Evolutionary conservation across 2,329 filamentous ascomycete species (phyloP), one percentile per base, ranked within the genome.

Genomic region (Mycosphaerelloides madeirae): DNA sequence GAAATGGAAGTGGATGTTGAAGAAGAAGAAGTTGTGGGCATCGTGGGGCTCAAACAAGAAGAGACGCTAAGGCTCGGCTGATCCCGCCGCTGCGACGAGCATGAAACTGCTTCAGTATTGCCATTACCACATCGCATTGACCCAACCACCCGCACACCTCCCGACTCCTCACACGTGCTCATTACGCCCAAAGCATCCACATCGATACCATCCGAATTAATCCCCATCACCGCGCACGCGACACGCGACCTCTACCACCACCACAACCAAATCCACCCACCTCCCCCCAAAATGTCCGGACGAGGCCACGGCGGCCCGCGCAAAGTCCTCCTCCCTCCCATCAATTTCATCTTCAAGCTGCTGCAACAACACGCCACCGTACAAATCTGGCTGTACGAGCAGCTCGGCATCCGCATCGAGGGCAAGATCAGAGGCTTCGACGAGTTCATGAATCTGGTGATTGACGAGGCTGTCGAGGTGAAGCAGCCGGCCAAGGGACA

Each of bases 381-480:
- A 31, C 87, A 86, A 59, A 87, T 98, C 63, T 98, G 93, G 93
- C 76, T 98, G 32, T 97, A 94, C 68, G 93, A 98, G 73, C 93
- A 98, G 76, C 75, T 97, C 42, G 83, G 83, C 12, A 90, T 95
- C 63, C 79, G 93, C 49, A 96, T 98, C 63, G 90, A 97, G 72
- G 93, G 93, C 51, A 95, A 91, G 73, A 95, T 98, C 56, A 81
- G 93, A 62, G 91, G 93, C 12, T 98, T 98, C 57, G 93, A 98
- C 66, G 93, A 98, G 69, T 98, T 97, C 73, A 96, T 98, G 90
- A 98, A 98, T 72, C 76, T 98, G 38, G 93, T 97, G 31, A 79
- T 95, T 55, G 93, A 98, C 63, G 89, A 98, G 59, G 93, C 93
- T 22, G 81, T 96, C 45, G 91, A 97, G 70, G 89, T 98, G 34